Percentiles rank a stretch among this genome's conserved stretches.
phyloP scores from a whole-genome alignment of 768 basidiomycete genomes.

The Porphyrellus cyaneotinctus region DNA sequence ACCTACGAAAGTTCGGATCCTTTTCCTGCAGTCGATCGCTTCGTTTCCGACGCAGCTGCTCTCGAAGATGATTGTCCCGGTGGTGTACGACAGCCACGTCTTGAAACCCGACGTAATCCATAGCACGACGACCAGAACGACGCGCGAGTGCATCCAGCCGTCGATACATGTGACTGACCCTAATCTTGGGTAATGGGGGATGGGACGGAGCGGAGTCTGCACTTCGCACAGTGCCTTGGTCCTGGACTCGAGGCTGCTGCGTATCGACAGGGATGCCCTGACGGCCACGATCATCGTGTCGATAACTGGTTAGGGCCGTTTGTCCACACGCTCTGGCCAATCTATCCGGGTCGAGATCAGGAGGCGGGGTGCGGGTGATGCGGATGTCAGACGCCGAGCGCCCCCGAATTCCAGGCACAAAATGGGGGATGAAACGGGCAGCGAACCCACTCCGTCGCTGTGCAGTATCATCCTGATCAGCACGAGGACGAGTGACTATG shows the following conservation, averaged over 20 bases:
- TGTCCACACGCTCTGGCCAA: slow-evolving; percentile 30
- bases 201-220: not conserved
- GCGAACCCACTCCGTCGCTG: slow-evolving; percentile 16
- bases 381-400: slow-evolving; percentile 24
- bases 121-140: slow-evolving; percentile 18
- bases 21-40: slow-evolving; percentile 17
- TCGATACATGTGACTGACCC: slow-evolving; percentile 22
- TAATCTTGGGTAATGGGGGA: slow-evolving; percentile 18
- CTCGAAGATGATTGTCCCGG: slow-evolving; percentile 21
- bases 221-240: not conserved
- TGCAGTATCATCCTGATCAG: slow-evolving; percentile 5
- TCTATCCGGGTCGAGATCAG: slow-evolving; percentile 29
- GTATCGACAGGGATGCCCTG: not conserved
- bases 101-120: slow-evolving; percentile 27
- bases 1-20: slow-evolving; percentile 28
- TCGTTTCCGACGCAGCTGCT: slow-evolving; percentile 20
- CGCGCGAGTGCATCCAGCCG: slow-evolving; percentile 24
- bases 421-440: slow-evolving; percentile 9
- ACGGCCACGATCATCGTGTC: slow-evolving; percentile 3
- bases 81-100: slow-evolving; percentile 18
- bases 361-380: slow-evolving; percentile 17
- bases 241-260: not conserved
- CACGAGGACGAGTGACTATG: slow-evolving; percentile 9
- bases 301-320: slow-evolving; percentile 7
- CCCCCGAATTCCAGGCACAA: slow-evolving; percentile 14